Conservation (phyloP, 441 rosid species). For the Pelargonium australe region DNA sequence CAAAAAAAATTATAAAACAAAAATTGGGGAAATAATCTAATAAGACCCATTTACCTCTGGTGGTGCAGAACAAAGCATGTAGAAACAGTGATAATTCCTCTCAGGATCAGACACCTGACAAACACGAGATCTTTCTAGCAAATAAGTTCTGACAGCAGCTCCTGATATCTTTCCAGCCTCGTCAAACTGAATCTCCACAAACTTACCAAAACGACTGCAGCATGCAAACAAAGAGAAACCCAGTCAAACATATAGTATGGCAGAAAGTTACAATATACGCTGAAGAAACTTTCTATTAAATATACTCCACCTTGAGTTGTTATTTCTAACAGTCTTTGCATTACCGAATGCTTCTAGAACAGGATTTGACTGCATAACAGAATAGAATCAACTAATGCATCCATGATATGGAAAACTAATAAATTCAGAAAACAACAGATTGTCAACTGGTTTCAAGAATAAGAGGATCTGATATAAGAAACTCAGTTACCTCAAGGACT, state of each 20-base stretch:
- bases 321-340: constrained; percentile 98
- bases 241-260: background rate
- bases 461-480: background rate
- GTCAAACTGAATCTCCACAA: constrained; percentile 73
- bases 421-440: constrained; percentile 6
- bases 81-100: constrained; percentile 79
- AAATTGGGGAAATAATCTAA: constrained; percentile 10
- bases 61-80: constrained; percentile 79
- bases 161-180: constrained; percentile 59
- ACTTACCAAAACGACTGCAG: constrained; percentile 72
- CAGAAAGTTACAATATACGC: background rate
- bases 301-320: constrained; percentile 75
- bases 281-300: constrained; percentile 5
- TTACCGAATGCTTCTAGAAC: constrained; percentile 99
- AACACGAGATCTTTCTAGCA: constrained; percentile 70
- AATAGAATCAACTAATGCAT: constrained; percentile 16
- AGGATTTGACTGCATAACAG: constrained; percentile 84
- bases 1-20: background rate
- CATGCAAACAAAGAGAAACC: background rate
- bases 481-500: constrained; percentile 29
- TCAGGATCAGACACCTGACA: constrained; percentile 84
- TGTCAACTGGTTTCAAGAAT: constrained; percentile 1
- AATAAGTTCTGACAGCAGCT: constrained; percentile 73
- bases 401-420: background rate
- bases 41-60: constrained; percentile 37